A percentile compares a stretch with the other conserved stretches of the same genome.
Conservation (phyloP, 2,329 filamentous ascomycete genomes). For the Clonostachys rosea region DNA sequence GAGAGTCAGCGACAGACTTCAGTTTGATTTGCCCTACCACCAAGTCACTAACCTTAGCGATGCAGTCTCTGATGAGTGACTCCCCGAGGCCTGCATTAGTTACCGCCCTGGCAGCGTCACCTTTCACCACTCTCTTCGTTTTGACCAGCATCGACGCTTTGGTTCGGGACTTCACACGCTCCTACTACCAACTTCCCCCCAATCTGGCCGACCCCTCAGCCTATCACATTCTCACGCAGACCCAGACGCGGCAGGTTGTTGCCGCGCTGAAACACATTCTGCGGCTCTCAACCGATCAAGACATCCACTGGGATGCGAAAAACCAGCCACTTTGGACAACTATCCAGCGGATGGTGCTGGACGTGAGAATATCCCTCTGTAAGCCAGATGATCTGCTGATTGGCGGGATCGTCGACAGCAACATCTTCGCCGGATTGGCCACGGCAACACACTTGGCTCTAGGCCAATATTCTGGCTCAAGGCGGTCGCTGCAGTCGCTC, state of each 20-base stretch:
- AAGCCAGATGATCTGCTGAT: conserved; percentile 23
- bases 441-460: conserved; percentile 18
- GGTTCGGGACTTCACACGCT: conserved; percentile 22
- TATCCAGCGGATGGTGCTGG: conserved; percentile 14
- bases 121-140: conserved; percentile 17
- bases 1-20: conserved; percentile 4
- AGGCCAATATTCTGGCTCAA: conserved; percentile 14
- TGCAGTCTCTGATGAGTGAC: conserved; percentile 21
- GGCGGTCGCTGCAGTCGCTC: conserved; percentile 15
- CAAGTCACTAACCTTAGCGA: conserved; percentile 18
- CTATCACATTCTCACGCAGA: conserved; percentile 23
- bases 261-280: conserved; percentile 14
- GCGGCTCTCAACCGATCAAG: conserved; percentile 7
- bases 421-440: conserved; percentile 19
- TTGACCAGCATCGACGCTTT: conserved; percentile 17
- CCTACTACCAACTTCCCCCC: conserved; percentile 24
- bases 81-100: conserved; percentile 14
- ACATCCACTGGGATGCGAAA: not conserved
- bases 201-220: conserved; percentile 19
- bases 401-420: conserved; percentile 25
- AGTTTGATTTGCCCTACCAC: conserved; percentile 12
- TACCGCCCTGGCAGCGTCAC: conserved; percentile 12
- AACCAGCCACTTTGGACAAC: conserved; percentile 17
- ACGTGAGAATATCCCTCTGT: conserved; percentile 18
- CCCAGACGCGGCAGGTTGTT: conserved; percentile 18